phyloP scores from a whole-genome alignment of 768 basidiomycete species.

The Tulasnella sp. region DNA sequence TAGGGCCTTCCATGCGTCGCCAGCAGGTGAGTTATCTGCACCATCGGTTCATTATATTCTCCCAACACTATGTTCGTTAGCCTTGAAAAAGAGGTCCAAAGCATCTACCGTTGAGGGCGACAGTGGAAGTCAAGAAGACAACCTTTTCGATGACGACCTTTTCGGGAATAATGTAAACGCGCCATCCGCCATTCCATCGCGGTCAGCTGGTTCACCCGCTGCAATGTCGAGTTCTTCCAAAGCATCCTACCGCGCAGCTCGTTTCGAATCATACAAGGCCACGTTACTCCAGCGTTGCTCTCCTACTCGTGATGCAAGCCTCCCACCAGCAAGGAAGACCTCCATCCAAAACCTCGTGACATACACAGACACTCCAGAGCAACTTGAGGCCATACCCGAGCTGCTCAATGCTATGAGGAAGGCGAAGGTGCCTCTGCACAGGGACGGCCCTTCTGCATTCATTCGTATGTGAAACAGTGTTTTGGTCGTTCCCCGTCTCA shows the following conservation, averaged over 20 bases:
- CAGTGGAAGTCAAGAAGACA: not conserved
- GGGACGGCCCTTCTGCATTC: not conserved
- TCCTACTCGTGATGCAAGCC: not conserved
- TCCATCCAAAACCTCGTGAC: not conserved
- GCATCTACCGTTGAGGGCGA: not conserved
- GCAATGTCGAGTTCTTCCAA: not conserved
- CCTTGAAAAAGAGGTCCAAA: not conserved
- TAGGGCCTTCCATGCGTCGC: not conserved
- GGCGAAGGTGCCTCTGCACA: not conserved
- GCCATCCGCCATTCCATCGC: not conserved
- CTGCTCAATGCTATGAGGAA: not conserved
- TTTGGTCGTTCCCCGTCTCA: not conserved
- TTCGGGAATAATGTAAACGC: not conserved
- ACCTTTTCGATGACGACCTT: not conserved
- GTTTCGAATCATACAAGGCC: not conserved
- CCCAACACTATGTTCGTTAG: not conserved
- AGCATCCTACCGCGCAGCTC: not conserved
- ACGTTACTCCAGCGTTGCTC: not conserved
- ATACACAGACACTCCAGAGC: slow-evolving; percentile 1
- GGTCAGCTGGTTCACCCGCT: not conserved
- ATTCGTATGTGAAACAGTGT: slow-evolving; percentile 1
- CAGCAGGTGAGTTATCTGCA: not conserved
- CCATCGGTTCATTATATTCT: not conserved
- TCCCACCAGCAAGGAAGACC: not conserved
- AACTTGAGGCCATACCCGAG: slow-evolving; percentile 1